These are phyloP conservation scores for Drechslerella dactyloides DNA, from an alignment of 2,329 filamentous ascomycete genomes.

Conservation along the genomic window DNA sequence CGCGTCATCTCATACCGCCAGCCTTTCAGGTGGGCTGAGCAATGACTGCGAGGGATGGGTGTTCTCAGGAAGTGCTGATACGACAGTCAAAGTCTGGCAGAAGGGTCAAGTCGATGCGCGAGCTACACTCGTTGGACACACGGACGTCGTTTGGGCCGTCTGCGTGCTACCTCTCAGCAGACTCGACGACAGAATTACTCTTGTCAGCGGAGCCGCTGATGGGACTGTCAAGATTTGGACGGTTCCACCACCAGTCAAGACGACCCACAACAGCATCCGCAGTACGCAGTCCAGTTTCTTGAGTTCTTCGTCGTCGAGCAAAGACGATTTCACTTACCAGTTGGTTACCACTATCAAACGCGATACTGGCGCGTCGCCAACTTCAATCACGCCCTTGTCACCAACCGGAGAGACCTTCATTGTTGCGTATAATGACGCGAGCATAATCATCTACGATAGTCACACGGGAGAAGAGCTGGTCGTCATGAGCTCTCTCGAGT, in stretches of 20 bases:
- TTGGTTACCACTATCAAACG: slow-evolving; percentile 82
- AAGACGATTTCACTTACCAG: slow-evolving; percentile 84
- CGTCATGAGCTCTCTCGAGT: slow-evolving; percentile 90
- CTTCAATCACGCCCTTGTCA: slow-evolving; percentile 89
- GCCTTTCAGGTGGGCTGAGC: slow-evolving; percentile 59
- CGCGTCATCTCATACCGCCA: slow-evolving; percentile 87
- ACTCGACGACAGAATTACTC: slow-evolving; percentile 79
- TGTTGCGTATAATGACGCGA: slow-evolving; percentile 87
- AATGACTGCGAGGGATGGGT: slow-evolving; percentile 96
- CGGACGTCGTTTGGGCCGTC: slow-evolving; percentile 93
- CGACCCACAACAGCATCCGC: slow-evolving; percentile 56
- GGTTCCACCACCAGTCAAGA: slow-evolving; percentile 80
- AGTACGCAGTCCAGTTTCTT: slow-evolving; percentile 78
- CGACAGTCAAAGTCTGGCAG: slow-evolving; percentile 93
- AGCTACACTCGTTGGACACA: slow-evolving; percentile 90
- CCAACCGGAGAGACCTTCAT: slow-evolving; percentile 85
- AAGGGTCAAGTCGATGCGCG: slow-evolving; percentile 92
- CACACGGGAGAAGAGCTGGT: slow-evolving; percentile 88
- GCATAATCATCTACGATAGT: slow-evolving; percentile 90
- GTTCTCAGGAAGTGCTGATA: slow-evolving; percentile 94
- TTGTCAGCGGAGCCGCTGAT: slow-evolving; percentile 91
- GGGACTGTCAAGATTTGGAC: slow-evolving; percentile 93
- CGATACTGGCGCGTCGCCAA: slow-evolving; percentile 76
- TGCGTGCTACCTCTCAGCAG: slow-evolving; percentile 88
- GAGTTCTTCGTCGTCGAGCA: slow-evolving; percentile 71